Base-by-base conservation (phyloP, 2,329 filamentous ascomycete species). In the Elsinoe australis region DNA sequence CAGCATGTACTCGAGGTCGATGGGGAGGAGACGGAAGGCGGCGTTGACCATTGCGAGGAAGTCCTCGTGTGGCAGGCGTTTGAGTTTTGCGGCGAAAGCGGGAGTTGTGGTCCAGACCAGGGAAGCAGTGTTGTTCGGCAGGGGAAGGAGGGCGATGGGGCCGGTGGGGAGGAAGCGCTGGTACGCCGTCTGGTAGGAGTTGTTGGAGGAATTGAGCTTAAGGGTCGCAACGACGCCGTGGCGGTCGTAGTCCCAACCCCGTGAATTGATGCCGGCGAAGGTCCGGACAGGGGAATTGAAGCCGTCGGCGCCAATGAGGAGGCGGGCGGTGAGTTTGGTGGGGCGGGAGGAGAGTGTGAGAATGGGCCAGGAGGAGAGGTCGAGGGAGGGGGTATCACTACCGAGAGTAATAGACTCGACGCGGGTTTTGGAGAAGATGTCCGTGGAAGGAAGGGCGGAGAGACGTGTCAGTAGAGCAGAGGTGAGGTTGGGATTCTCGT, bases 71-170 rank as follows among this genome's bases (percentile, higher is more conserved):
- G 80, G 70, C 3, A 98, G 74, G 29, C 76, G 77, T 70, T 94
- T 95, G 32, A 98, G 74, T 48, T 83, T 73, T 0, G 84, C 75
- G 0, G 90, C 92, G 52, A 87, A 81, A 48, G 80, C 74, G 0
- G 88, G 83, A 0, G 86, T 92, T 1, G 89, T 96, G 4, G 88
- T 94, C 92, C 92, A 98, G 14, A 98, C 92, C 3, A 98, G 73
- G 0, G 87, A 89, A 3, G 89, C 83, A 62, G 79, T 77, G 54
- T 85, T 84, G 15, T 85, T 85, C 0, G 92, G 92, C 6, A 98
- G 71, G 1, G 92, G 92, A 1, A 98, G 78, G 69, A 96, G 81
- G 14, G 92, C 92, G 45, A 96, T 80, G 0, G 92, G 92, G 0
- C 92, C 92, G 0, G 86, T 87, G 3, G 92, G 92, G 10, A 98